A percentile compares a stretch with the other conserved stretches of the same genome.
Evolutionary conservation across 2,329 filamentous ascomycete genomes (phyloP).

Genomic region (Ceratocystis albifundus): DNA sequence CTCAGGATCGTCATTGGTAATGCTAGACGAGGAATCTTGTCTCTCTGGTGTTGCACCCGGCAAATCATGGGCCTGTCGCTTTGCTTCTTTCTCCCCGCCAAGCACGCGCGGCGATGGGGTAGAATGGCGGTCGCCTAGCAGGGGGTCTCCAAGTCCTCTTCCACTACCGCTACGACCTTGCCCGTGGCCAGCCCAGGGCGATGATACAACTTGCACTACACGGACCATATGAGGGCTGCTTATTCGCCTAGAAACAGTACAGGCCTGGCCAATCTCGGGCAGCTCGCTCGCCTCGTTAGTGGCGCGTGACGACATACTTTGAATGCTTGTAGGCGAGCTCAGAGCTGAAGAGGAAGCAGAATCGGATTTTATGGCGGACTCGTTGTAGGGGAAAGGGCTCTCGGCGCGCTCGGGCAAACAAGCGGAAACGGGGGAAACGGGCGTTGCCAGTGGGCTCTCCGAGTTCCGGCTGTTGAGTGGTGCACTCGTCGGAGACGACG

Average conservation of each 20-base stretch:
- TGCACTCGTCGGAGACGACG: not conserved
- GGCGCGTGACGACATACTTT: constrained; percentile 4
- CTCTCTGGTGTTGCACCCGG: no score
- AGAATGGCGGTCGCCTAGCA: not conserved
- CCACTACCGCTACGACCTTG: not conserved
- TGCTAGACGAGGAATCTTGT: no score
- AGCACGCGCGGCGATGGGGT: not conserved
- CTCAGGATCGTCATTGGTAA: not conserved
- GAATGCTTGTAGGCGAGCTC: constrained; percentile 6
- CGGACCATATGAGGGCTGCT: constrained; percentile 16
- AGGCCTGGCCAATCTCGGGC: constrained; percentile 4
- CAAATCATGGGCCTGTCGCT: no score
- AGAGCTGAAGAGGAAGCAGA: constrained; percentile 4
- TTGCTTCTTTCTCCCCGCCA: no score
- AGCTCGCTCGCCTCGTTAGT: not conserved
- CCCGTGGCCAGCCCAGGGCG: not conserved
- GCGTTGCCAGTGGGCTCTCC: not conserved
- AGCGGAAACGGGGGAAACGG: not conserved
- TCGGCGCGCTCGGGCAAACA: not conserved
- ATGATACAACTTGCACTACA: constrained; percentile 1
- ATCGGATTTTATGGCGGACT: not conserved
- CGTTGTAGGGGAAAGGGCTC: not conserved
- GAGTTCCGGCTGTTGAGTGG: not conserved
- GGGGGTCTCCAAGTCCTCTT: not conserved
- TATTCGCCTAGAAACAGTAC: constrained; percentile 17